Evolutionary conservation across 1,139 yeast species (phyloP).

Genomic region (Saccharomyces hybrid): DNA sequence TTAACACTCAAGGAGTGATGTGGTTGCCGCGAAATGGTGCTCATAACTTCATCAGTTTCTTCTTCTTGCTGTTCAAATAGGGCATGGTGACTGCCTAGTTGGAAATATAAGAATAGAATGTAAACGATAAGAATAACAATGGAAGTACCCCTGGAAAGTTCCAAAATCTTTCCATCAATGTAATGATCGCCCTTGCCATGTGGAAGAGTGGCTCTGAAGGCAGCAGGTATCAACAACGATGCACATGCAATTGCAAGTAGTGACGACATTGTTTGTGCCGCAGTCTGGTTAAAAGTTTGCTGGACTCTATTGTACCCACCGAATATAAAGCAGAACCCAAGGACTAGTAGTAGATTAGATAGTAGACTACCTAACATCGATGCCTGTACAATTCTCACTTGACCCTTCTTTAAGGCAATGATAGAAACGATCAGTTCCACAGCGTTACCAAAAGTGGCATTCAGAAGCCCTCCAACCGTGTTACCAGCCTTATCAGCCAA

Average conservation of each 20-base stretch:
- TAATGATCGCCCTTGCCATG: slow-evolving; percentile 33
- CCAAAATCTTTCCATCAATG: slow-evolving; percentile 48
- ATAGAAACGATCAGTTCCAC: slow-evolving; percentile 87
- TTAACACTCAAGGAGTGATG: slow-evolving; percentile 18
- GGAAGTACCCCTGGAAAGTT: slow-evolving; percentile 81
- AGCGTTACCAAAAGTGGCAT: slow-evolving; percentile 96
- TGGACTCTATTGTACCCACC: slow-evolving; percentile 85
- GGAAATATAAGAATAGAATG: slow-evolving; percentile 73
- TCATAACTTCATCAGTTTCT: slow-evolving; percentile 32
- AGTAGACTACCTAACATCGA: slow-evolving; percentile 92
- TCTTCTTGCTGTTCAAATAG: slow-evolving; percentile 45
- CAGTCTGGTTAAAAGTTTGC: slow-evolving; percentile 89
- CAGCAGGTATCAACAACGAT: slow-evolving; percentile 88
- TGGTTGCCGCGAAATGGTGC: slow-evolving; percentile 18
- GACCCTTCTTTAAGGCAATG: slow-evolving; percentile 79
- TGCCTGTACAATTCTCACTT: slow-evolving; percentile 90
- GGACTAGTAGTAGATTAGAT: slow-evolving; percentile 76
- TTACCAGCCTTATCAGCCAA: slow-evolving; percentile 78
- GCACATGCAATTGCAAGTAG: slow-evolving; percentile 86
- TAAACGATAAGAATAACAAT: slow-evolving; percentile 72
- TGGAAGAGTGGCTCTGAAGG: slow-evolving; percentile 82
- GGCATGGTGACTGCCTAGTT: slow-evolving; percentile 74
- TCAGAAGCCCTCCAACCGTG: slow-evolving; percentile 84
- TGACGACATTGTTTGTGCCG: slow-evolving; percentile 95
- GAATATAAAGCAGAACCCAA: slow-evolving; percentile 89